Conservation (phyloP, 192 early-diverging fungal genomes). For the Backusella australiensis region DNA sequence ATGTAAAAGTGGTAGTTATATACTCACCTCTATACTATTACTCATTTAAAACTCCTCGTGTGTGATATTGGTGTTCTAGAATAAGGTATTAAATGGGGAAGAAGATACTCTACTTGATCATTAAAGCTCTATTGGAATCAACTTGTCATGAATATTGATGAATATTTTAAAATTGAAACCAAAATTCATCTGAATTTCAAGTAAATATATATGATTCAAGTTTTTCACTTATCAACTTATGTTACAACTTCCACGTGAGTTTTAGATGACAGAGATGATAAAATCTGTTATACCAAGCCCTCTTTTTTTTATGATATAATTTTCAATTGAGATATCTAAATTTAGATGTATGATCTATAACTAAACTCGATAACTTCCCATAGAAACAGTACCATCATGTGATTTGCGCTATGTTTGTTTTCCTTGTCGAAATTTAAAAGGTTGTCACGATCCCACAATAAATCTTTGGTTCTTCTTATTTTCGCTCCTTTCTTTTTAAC, state of each 20-base stretch:
- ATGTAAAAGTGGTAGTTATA: background rate
- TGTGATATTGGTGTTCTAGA: background rate
- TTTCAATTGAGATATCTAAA: background rate
- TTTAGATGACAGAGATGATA: background rate
- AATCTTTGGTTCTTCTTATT: background rate
- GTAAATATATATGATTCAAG: background rate
- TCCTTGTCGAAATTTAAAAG: background rate
- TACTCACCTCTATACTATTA: background rate
- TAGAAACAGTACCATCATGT: background rate
- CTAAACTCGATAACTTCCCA: background rate
- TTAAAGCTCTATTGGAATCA: background rate
- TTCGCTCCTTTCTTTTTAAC: background rate
- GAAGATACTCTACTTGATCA: background rate
- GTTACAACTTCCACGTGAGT: background rate
- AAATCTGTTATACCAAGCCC: background rate
- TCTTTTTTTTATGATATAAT: background rate
- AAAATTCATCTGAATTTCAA: background rate
- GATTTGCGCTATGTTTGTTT: conserved; percentile 1
- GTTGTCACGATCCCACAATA: background rate
- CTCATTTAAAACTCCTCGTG: background rate
- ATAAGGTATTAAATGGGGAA: background rate
- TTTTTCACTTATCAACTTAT: background rate
- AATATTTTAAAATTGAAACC: background rate
- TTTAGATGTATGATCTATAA: background rate
- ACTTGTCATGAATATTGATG: background rate